Conservation (phyloP, 2,329 filamentous ascomycete species). For the Tolypocladium capitatum region DNA sequence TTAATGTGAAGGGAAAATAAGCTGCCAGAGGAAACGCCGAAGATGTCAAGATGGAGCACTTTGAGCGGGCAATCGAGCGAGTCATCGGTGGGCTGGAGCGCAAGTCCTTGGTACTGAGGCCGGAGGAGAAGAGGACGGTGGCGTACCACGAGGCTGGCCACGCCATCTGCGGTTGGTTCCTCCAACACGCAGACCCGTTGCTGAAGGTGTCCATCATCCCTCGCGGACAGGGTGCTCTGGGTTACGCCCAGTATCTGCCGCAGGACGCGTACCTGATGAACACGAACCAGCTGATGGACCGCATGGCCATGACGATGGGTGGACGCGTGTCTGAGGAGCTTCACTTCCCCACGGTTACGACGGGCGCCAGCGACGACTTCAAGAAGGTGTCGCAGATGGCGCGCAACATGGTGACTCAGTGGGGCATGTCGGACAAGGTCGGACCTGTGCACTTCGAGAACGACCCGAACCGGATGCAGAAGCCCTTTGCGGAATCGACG, state of each 20-base stretch:
- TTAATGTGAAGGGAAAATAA: slow-evolving; percentile 24
- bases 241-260: slow-evolving; percentile 96
- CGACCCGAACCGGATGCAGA: slow-evolving; percentile 68
- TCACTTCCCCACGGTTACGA: slow-evolving; percentile 93
- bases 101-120: slow-evolving; percentile 87
- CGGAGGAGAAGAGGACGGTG: slow-evolving; percentile 88
- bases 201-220: slow-evolving; percentile 98
- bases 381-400: slow-evolving; percentile 96
- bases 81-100: slow-evolving; percentile 94
- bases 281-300: slow-evolving; percentile 90
- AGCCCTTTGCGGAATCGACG: slow-evolving; percentile 92
- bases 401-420: slow-evolving; percentile 97
- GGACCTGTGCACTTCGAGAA: slow-evolving; percentile 87
- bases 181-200: slow-evolving; percentile 89
- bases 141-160: slow-evolving; percentile 98
- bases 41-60: slow-evolving; percentile 76
- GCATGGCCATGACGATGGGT: slow-evolving; percentile 98
- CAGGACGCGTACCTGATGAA: slow-evolving; percentile 93
- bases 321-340: slow-evolving; percentile 92
- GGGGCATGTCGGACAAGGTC: slow-evolving; percentile 93
- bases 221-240: slow-evolving; percentile 81
- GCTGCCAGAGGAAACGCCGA: slow-evolving; percentile 74
- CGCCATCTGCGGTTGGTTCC: slow-evolving; percentile 97
- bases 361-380: slow-evolving; percentile 91
- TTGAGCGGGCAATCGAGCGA: slow-evolving; percentile 94